phyloP scores from a whole-genome alignment of 2,329 filamentous ascomycete genomes.

The Paraphoma chrysanthemicola region DNA sequence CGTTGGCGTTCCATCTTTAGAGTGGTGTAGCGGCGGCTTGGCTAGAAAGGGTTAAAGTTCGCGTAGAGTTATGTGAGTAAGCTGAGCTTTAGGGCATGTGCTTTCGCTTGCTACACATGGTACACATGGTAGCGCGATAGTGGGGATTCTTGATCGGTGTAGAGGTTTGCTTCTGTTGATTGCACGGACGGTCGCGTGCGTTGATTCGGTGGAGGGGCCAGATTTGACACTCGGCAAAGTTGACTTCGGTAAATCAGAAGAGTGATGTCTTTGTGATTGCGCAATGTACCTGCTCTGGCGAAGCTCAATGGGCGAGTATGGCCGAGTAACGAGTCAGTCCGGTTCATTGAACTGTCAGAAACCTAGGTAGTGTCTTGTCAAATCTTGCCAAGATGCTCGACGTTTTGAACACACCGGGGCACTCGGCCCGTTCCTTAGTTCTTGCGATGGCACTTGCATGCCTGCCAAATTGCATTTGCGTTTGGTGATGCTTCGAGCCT shows the following conservation, averaged over 20 bases:
- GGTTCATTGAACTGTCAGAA: background rate
- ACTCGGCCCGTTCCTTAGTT: too few relatives aligned
- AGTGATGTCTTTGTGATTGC: background rate
- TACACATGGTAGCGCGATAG: background rate
- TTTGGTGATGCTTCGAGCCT: too few relatives aligned
- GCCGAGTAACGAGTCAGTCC: background rate
- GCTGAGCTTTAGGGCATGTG: background rate
- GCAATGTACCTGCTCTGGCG: background rate
- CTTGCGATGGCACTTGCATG: too few relatives aligned
- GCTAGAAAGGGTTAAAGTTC: background rate
- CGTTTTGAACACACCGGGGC: too few relatives aligned
- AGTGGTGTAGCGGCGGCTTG: background rate
- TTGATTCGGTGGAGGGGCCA: too few relatives aligned
- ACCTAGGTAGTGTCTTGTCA: background rate
- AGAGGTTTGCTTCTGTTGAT: background rate
- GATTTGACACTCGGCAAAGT: background rate
- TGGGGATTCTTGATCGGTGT: background rate
- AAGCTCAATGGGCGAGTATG: background rate
- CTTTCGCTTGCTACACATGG: constrained; percentile 2
- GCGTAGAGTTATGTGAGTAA: constrained; percentile 1
- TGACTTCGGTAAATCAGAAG: background rate
- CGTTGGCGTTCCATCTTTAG: background rate
- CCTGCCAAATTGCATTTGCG: too few relatives aligned
- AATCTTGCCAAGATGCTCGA: background rate
- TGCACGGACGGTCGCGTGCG: too few relatives aligned